Percentiles rank a stretch among this genome's conserved stretches.
Evolutionary conservation across 805 yeast genomes (phyloP).

Genomic region (Candida ovalis): DNA sequence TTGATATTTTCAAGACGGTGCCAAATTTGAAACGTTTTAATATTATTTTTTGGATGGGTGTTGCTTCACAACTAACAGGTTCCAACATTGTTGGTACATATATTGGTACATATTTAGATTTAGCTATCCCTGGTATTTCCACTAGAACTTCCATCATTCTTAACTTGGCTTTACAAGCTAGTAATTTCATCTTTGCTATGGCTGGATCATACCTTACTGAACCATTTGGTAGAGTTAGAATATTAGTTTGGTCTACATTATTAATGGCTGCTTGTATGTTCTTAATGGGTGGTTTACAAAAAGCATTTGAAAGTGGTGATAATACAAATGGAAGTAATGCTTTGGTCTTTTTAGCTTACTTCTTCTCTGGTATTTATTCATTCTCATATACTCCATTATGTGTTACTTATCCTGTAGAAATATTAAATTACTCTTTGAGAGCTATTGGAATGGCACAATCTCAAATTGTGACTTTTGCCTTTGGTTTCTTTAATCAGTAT

Average conservation of each 20-base stretch:
- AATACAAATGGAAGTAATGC: constrained; percentile 22
- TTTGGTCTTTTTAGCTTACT: constrained; percentile 21
- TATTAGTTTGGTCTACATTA: constrained; percentile 21
- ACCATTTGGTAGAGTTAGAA: constrained; percentile 22
- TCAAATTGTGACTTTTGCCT: constrained; percentile 22
- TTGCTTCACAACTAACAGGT: constrained; percentile 27
- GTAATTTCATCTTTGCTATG: constrained; percentile 23
- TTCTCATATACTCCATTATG: constrained; percentile 27
- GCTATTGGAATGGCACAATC: constrained; percentile 27
- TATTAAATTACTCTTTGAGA: constrained; percentile 22
- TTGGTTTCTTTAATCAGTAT: constrained; percentile 25
- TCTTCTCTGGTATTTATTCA: constrained; percentile 23
- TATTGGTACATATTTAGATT: constrained; percentile 32
- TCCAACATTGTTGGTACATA: constrained; percentile 28
- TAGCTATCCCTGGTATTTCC: constrained; percentile 24
- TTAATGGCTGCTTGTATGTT: constrained; percentile 26
- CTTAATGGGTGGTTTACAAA: constrained; percentile 25
- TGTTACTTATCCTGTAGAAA: constrained; percentile 26
- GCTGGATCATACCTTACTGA: constrained; percentile 25
- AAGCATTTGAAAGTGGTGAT: constrained; percentile 18
- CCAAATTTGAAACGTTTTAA: constrained; percentile 25
- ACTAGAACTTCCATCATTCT: constrained; percentile 25
- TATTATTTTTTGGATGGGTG: constrained; percentile 27
- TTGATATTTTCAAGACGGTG: constrained; percentile 17
- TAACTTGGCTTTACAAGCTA: constrained; percentile 23